Evolutionary conservation across 768 basidiomycete genomes (phyloP).

Genomic region (Boletus bicolor): DNA sequence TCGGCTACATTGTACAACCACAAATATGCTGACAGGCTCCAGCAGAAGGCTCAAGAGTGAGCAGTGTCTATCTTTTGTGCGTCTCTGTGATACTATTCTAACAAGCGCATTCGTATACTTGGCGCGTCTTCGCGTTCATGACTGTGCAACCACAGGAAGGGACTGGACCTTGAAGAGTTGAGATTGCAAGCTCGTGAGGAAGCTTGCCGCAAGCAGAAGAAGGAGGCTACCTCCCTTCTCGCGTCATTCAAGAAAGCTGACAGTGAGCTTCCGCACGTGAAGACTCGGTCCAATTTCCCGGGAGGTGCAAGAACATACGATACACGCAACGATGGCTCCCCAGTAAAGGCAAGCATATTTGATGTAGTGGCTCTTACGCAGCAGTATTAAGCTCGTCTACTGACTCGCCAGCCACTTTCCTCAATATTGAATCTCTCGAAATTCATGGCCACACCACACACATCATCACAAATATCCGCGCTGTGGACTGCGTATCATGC

Average conservation of each 20-base stretch:
- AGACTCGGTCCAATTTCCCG: constrained; percentile 2
- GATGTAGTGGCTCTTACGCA: not conserved
- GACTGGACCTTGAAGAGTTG: constrained; percentile 40
- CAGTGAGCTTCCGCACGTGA: constrained; percentile 3
- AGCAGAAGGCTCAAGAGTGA: constrained; percentile 62
- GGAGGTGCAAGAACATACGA: constrained; percentile 7
- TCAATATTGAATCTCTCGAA: constrained; percentile 76
- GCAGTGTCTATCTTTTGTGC: constrained; percentile 22
- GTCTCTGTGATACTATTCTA: constrained; percentile 12
- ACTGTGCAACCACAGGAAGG: constrained; percentile 36
- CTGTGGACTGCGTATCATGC: constrained; percentile 91
- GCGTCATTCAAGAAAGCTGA: constrained; percentile 15
- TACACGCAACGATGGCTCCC: constrained; percentile 60
- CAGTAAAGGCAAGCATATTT: constrained; percentile 51
- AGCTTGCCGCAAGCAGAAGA: constrained; percentile 32
- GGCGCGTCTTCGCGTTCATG: constrained; percentile 2
- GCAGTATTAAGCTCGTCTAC: not conserved
- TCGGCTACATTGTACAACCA: constrained; percentile 30
- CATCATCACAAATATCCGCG: constrained; percentile 67
- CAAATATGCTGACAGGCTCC: constrained; percentile 72
- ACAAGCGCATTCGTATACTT: constrained; percentile 14
- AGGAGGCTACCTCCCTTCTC: constrained; percentile 15
- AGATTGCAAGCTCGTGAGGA: constrained; percentile 28
- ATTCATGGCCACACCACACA: constrained; percentile 64
- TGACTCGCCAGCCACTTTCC: constrained; percentile 61